Evolutionary conservation across 23 red algal genomes (phyloP).

Genomic region (Gracilaria gracilis): DNA sequence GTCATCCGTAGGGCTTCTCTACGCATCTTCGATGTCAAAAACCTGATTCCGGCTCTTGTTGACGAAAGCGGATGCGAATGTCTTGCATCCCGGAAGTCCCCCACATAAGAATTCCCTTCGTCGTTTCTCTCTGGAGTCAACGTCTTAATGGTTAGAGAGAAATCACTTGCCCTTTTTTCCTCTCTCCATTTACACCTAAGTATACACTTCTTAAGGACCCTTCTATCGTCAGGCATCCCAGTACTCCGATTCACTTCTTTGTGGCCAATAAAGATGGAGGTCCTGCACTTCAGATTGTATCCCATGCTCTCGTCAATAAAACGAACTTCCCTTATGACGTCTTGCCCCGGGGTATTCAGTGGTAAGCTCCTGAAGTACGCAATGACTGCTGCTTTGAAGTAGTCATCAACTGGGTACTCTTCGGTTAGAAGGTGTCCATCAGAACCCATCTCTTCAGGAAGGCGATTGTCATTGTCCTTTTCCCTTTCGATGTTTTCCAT

Average conservation of each 20-base stretch:
- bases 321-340: not conserved
- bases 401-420: not conserved
- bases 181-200: not conserved
- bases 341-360: not conserved
- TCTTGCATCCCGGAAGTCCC: not conserved
- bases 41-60: not conserved
- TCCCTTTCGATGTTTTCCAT: no score
- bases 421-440: no score
- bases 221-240: not conserved
- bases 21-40: not conserved
- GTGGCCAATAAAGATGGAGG: not conserved
- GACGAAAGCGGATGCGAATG: not conserved
- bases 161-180: not conserved
- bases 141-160: not conserved
- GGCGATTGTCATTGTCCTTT: no score
- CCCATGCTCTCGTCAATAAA: not conserved
- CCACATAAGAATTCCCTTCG: not conserved
- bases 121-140: not conserved
- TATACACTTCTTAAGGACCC: not conserved
- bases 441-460: no score
- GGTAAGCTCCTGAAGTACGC: slow-evolving; percentile 5
- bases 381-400: not conserved
- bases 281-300: not conserved
- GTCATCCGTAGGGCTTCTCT: not conserved
- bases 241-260: not conserved